Base-by-base conservation (phyloP, 208 protist species). In the Leishmania amazonensis region DNA sequence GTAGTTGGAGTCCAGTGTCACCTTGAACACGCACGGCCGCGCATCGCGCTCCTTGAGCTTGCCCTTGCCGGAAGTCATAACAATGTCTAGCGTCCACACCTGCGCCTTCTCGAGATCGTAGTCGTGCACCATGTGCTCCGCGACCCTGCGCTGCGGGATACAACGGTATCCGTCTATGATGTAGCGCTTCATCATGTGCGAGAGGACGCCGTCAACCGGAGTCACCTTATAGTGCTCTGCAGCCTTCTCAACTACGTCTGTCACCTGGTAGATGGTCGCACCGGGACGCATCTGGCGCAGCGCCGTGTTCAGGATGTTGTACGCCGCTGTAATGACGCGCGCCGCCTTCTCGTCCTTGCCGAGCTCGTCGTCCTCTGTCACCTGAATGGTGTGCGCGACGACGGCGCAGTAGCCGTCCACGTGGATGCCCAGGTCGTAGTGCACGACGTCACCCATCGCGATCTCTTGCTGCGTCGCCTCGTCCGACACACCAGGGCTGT, bases 371-470 rank as follows among this genome's bases (percentile, higher is more conserved):
- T 90, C 95, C 80, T 93, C 92, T 19, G 95, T 95, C 54, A 99
- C 90, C 76, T 99, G 91, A 72, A 99, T 89, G 11, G 99, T 99
- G 89, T 99, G 98, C 9, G 99, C 99, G 35, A 97, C 96, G 73
- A 98, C 87, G 21, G 98, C 96, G 81, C 97, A 97, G 94, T 99
- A 99, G 72, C 99, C 99, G 81, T 99, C 99, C 31, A 99, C 90
- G 54, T 99, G 99, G 75, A 97, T 95, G 75, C 99, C 99, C 9
- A 99, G 92, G 88, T 99, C 99, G 90, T 99, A 97, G 90, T 99
- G 99, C 65, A 99, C 98, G 15, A 99, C 89, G 89, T 99, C 99
- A 68, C 98, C 98, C 17, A 94, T 72, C 21, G 87, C 83, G 49
- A 96, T 91, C 83, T 94, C 93, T 80, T 97, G 90, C 35, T 98